phyloP scores from a whole-genome alignment of 2,329 filamentous ascomycete genomes.

The Pseudogymnoascus sp. region DNA sequence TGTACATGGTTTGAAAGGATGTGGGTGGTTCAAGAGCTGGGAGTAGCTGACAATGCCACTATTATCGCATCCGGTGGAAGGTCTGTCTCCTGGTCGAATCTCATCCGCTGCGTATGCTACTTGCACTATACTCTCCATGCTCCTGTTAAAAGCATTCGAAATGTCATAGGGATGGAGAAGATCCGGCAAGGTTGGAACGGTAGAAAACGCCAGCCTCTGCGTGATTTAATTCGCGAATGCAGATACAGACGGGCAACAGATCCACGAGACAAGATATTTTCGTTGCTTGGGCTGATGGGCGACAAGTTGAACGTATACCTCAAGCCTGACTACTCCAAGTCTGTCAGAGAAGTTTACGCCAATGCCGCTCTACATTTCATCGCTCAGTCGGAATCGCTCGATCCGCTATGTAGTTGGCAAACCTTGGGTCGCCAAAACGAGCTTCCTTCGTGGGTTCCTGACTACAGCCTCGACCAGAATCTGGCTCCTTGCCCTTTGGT shows the following conservation, averaged over 20 bases:
- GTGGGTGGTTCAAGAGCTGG: constrained; percentile 36
- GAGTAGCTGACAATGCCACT: no score
- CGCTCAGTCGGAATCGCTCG: constrained; percentile 2
- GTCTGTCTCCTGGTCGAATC: constrained; percentile 23
- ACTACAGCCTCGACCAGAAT: constrained; percentile 3
- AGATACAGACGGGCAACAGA: constrained; percentile 12
- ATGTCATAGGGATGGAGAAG: neutral
- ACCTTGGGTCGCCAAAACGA: neutral
- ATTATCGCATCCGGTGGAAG: no score
- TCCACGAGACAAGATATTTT: constrained; percentile 17
- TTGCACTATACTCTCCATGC: constrained; percentile 7
- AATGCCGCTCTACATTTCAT: constrained; percentile 12
- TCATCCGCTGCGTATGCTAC: constrained; percentile 4
- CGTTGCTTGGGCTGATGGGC: constrained; percentile 16
- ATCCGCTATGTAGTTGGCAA: constrained; percentile 10
- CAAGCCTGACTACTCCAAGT: constrained; percentile 15
- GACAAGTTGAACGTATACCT: constrained; percentile 1
- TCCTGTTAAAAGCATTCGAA: neutral
- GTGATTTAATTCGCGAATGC: constrained; percentile 12
- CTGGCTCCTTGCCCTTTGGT: neutral
- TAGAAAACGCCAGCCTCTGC: constrained; percentile 6
- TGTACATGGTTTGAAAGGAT: constrained; percentile 30
- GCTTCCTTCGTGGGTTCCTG: constrained; percentile 14
- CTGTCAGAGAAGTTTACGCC: constrained; percentile 14
- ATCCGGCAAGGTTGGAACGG: neutral